Evolutionary conservation across 1,284 basidiomycete species (phyloP).

Genomic region (Cronartium ribicola): DNA sequence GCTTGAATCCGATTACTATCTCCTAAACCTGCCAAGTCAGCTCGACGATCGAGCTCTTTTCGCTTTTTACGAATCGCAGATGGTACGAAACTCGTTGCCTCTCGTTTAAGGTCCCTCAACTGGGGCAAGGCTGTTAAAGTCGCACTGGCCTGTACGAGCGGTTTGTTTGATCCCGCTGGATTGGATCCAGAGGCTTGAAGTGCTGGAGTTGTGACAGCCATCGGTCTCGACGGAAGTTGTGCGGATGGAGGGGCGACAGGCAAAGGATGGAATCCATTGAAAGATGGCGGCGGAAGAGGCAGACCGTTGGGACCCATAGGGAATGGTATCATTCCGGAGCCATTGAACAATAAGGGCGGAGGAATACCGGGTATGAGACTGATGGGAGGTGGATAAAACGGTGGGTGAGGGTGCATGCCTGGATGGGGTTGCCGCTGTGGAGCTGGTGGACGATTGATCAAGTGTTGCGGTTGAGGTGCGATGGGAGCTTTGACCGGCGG

Average conservation of each 20-base stretch:
- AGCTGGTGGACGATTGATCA: background rate
- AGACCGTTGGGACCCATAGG: conserved; percentile 37
- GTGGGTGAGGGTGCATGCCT: conserved; percentile 3
- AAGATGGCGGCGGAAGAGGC: conserved; percentile 34
- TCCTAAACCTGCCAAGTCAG: conserved; percentile 45
- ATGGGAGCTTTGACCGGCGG: conserved; percentile 12
- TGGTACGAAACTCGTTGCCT: conserved; percentile 50
- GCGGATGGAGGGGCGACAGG: conserved; percentile 25
- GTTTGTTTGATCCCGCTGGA: background rate
- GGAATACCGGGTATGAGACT: conserved; percentile 21
- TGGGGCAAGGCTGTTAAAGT: conserved; percentile 49
- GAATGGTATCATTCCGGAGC: conserved; percentile 19
- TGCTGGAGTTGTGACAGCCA: background rate
- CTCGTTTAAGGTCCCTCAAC: conserved; percentile 49
- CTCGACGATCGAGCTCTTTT: conserved; percentile 45
- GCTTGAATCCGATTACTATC: conserved; percentile 46
- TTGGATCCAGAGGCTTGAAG: background rate
- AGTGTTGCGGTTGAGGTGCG: background rate
- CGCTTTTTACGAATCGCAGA: conserved; percentile 47
- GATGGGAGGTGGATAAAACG: conserved; percentile 23
- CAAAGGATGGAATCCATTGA: conserved; percentile 16
- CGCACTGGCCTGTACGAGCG: conserved; percentile 38
- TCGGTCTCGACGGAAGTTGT: conserved; percentile 27
- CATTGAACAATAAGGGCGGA: conserved; percentile 35
- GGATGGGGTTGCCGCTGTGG: conserved; percentile 10